A percentile compares a stretch with the other conserved stretches of the same genome.
Conservation (phyloP, 164 flowering plant species). For the Kalanchoe fedtschenkoi region DNA sequence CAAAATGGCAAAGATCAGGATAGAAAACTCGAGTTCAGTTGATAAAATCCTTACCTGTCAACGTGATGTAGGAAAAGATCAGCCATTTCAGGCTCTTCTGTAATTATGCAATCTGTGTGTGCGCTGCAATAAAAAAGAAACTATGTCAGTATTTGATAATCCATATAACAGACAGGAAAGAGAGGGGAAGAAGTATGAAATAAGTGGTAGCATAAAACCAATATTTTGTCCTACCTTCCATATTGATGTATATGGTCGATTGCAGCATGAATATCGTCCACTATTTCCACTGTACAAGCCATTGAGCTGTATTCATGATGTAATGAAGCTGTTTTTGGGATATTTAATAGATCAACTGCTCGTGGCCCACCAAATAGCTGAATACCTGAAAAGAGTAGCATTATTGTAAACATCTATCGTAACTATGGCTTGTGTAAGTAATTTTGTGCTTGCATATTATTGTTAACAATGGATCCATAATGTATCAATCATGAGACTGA, state of each 20-base stretch:
- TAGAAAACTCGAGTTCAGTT: neutral
- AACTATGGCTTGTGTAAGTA: neutral
- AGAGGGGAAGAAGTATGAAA: neutral
- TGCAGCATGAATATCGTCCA: constrained; percentile 70
- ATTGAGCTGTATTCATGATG: constrained; percentile 69
- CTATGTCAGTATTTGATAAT: neutral
- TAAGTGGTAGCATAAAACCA: neutral
- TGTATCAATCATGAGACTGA: neutral
- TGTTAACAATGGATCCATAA: neutral
- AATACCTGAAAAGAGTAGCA: constrained; percentile 38
- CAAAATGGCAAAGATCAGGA: neutral
- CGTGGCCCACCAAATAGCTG: constrained; percentile 61
- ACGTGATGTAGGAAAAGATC: constrained; percentile 55
- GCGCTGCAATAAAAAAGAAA: constrained; percentile 35
- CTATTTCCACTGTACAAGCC: constrained; percentile 76
- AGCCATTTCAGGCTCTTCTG: constrained; percentile 61
- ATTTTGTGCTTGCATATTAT: neutral
- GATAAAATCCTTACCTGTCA: constrained; percentile 43
- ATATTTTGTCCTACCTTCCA: constrained; percentile 50
- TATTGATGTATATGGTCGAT: constrained; percentile 70
- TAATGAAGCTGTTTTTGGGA: constrained; percentile 45
- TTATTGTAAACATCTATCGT: neutral
- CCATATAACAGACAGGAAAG: neutral
- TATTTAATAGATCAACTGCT: constrained; percentile 34
- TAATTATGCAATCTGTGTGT: constrained; percentile 70